Evolutionary conservation across 1,139 yeast genomes (phyloP).

Genomic region (Yamadazyma trypodendri): DNA sequence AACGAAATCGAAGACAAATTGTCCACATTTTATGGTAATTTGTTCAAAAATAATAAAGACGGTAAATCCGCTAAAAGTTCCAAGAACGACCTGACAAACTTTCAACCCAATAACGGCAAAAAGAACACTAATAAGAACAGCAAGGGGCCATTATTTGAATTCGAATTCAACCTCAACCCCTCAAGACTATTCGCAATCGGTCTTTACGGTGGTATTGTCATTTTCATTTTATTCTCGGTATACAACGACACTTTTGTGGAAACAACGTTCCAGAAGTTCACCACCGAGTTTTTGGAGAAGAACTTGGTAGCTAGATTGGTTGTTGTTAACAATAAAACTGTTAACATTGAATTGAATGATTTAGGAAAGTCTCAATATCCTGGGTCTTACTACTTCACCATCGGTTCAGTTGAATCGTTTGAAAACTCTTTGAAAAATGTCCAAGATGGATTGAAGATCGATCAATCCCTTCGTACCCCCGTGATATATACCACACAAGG

Average conservation of each 20-base stretch:
- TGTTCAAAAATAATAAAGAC: constrained; percentile 10
- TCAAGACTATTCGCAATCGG: constrained; percentile 33
- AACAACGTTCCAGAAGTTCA: constrained; percentile 46
- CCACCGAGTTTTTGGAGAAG: constrained; percentile 39
- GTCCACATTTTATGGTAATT: constrained; percentile 15
- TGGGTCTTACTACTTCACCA: constrained; percentile 52
- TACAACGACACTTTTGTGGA: constrained; percentile 27
- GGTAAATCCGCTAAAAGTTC: constrained; percentile 4
- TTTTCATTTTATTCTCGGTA: constrained; percentile 19
- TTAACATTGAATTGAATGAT: constrained; percentile 39
- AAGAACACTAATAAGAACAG: constrained; percentile 12
- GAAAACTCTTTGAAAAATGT: constrained; percentile 78
- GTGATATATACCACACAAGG: constrained; percentile 77
- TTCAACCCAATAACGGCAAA: constrained; percentile 5
- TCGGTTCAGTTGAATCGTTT: constrained; percentile 91
- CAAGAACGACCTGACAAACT: constrained; percentile 1
- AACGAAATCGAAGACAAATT: constrained; percentile 17
- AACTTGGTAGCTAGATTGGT: constrained; percentile 36
- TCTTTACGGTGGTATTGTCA: constrained; percentile 25
- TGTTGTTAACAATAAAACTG: constrained; percentile 41
- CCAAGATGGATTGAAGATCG: constrained; percentile 66
- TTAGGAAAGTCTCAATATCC: constrained; percentile 31
- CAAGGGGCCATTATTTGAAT: constrained; percentile 17
- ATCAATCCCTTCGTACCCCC: constrained; percentile 70
- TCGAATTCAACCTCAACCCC: constrained; percentile 28